phyloP scores from a whole-genome alignment of 2,329 filamentous ascomycete species.

The Fusarium vanettenii region DNA sequence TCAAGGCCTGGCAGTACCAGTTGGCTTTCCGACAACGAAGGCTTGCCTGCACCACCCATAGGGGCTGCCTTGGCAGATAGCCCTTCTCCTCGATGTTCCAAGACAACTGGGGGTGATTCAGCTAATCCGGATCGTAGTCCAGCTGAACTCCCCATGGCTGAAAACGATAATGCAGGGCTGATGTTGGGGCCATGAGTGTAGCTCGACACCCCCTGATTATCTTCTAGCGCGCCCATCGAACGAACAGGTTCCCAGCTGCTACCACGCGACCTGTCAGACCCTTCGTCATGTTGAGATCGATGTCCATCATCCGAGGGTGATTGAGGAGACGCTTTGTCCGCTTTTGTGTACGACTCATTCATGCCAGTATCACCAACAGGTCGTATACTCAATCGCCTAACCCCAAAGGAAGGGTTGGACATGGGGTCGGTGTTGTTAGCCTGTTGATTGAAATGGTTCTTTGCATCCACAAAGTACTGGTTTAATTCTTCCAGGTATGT shows the following conservation, averaged over 20 bases:
- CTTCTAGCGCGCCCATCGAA: slow-evolving; percentile 11
- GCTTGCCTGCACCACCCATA: neutral
- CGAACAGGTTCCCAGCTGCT: slow-evolving; percentile 4
- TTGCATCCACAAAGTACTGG: slow-evolving; percentile 23
- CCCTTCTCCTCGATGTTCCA: slow-evolving; percentile 9
- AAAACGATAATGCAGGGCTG: slow-evolving; percentile 26
- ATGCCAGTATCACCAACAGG: slow-evolving; percentile 17
- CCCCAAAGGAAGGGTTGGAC: neutral
- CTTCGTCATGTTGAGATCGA: slow-evolving; percentile 15
- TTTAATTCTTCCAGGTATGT: slow-evolving; percentile 25
- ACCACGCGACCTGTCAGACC: slow-evolving; percentile 15
- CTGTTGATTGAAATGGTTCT: neutral
- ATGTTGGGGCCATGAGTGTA: slow-evolving; percentile 3
- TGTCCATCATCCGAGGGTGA: slow-evolving; percentile 4
- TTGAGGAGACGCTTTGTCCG: neutral
- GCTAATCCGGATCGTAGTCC: slow-evolving; percentile 4
- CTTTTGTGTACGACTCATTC: slow-evolving; percentile 1
- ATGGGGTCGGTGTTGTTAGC: neutral
- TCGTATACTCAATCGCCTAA: slow-evolving; percentile 25
- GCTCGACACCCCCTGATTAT: neutral
- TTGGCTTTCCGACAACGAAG: slow-evolving; percentile 15
- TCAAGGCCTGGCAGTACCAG: slow-evolving; percentile 23
- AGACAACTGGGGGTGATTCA: neutral
- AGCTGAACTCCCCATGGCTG: slow-evolving; percentile 11
- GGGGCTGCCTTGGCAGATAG: neutral